Evolutionary conservation across 2,329 filamentous ascomycete genomes (phyloP).

Genomic region (Volutella citrinella): DNA sequence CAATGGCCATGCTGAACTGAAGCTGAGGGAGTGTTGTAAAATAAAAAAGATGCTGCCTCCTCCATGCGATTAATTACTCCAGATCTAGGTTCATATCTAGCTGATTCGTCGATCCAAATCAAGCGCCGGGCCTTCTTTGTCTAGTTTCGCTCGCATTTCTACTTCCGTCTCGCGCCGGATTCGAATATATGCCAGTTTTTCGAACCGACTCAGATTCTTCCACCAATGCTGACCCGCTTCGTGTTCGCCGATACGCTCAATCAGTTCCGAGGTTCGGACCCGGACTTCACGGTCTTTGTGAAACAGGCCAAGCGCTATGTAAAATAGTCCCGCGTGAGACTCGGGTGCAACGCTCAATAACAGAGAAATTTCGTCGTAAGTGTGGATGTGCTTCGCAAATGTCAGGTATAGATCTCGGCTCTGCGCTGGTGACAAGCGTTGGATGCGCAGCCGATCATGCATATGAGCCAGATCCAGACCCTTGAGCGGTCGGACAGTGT

Average conservation of each 20-base stretch:
- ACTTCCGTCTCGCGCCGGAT: slow-evolving; percentile 65
- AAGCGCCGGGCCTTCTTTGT: slow-evolving; percentile 40
- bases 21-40: too few species aligned
- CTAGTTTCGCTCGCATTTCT: slow-evolving; percentile 45
- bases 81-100: slow-evolving; percentile 27
- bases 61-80: too few species aligned
- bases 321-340: slow-evolving; percentile 84
- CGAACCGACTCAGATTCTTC: slow-evolving; percentile 79
- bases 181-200: slow-evolving; percentile 80
- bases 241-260: slow-evolving; percentile 81
- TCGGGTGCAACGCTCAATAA: slow-evolving; percentile 80
- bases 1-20: too few species aligned
- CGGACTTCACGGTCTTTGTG: slow-evolving; percentile 83
- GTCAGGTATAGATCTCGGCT: slow-evolving; percentile 83
- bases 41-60: too few species aligned
- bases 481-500: slow-evolving; percentile 66
- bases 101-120: slow-evolving; percentile 48
- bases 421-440: slow-evolving; percentile 73
- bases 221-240: slow-evolving; percentile 94
- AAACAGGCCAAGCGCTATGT: slow-evolving; percentile 85
- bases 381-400: slow-evolving; percentile 69
- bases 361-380: slow-evolving; percentile 83
- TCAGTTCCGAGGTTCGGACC: slow-evolving; percentile 69
- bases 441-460: slow-evolving; percentile 82
- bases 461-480: slow-evolving; percentile 88